Percentiles rank a stretch among this genome's conserved stretches.
Evolutionary conservation across 2,329 filamentous ascomycete species (phyloP).

Genomic region (Aureobasidium pullulans): DNA sequence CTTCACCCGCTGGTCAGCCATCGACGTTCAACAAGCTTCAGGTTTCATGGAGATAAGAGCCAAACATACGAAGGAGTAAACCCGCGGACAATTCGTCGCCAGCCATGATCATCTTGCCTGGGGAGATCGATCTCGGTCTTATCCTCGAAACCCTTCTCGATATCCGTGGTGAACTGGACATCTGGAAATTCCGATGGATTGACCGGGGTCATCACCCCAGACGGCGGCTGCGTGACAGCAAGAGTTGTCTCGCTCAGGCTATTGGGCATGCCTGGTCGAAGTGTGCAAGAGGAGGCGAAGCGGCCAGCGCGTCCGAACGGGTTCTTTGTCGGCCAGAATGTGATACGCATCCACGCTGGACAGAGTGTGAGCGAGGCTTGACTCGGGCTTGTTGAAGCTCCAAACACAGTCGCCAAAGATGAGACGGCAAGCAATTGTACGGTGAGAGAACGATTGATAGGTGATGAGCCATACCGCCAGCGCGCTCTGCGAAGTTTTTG

Average conservation of each 20-base stretch:
- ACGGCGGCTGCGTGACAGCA: conserved; percentile 11
- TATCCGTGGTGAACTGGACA: background rate
- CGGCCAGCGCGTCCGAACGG: conserved; percentile 10
- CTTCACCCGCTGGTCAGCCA: background rate
- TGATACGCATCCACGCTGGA: conserved; percentile 5
- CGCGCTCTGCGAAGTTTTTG: background rate
- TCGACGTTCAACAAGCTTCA: background rate
- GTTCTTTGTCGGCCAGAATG: background rate
- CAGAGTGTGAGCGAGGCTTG: background rate
- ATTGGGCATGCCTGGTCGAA: conserved; percentile 1
- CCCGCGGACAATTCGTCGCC: conserved; percentile 10
- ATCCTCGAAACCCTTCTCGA: conserved; percentile 3
- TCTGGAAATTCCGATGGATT: conserved; percentile 3
- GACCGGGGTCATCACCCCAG: conserved; percentile 9
- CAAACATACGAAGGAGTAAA: conserved; percentile 8
- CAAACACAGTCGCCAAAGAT: background rate
- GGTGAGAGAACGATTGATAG: background rate
- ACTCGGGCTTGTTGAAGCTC: too few species aligned
- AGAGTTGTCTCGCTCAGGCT: conserved; percentile 11
- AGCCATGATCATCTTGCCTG: conserved; percentile 9
- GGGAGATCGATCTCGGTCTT: conserved; percentile 5
- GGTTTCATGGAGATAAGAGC: background rate
- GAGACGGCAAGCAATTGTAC: background rate
- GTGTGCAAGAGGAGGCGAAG: background rate
- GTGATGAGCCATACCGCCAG: background rate